A percentile compares a stretch with the other conserved stretches of the same genome.
These are phyloP conservation scores for Euptelea pleiosperma DNA, from an alignment of 164 flowering plant species.

Conservation along the genomic window DNA sequence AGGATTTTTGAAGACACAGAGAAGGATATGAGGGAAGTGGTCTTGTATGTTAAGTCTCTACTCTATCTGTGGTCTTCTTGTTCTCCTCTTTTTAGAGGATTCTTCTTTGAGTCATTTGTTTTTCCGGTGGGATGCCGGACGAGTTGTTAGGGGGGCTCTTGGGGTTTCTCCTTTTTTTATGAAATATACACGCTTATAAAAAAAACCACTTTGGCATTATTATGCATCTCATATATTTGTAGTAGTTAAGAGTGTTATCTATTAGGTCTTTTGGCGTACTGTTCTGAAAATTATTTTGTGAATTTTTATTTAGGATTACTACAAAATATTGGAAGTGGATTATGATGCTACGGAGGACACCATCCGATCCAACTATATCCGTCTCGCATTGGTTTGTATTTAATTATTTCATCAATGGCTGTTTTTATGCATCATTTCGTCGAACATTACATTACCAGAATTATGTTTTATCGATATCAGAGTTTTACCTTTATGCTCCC, in stretches of 20 bases:
- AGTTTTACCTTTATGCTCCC: neutral
- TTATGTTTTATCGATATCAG: neutral
- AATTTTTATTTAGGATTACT: conserved; percentile 57
- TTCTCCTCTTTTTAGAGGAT: neutral
- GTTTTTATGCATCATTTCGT: conserved; percentile 1
- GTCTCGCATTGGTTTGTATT: conserved; percentile 80
- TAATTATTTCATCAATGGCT: neutral
- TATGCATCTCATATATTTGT: neutral
- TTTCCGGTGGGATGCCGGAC: neutral
- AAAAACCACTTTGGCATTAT: neutral
- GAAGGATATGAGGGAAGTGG: no score
- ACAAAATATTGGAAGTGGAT: conserved; percentile 73
- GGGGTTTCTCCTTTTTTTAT: neutral
- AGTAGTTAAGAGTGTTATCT: neutral
- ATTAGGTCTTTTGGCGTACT: neutral
- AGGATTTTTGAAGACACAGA: no score
- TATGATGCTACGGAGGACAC: conserved; percentile 79
- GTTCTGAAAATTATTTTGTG: neutral
- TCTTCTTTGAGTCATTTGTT: no score
- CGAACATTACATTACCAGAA: no score
- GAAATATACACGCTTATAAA: neutral
- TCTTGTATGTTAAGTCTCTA: no score
- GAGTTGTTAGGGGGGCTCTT: neutral
- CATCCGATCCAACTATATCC: conserved; percentile 86
- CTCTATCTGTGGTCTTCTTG: neutral